Evolutionary conservation across 2,329 filamentous ascomycete species (phyloP).

Genomic region (Fusarium nygamai): DNA sequence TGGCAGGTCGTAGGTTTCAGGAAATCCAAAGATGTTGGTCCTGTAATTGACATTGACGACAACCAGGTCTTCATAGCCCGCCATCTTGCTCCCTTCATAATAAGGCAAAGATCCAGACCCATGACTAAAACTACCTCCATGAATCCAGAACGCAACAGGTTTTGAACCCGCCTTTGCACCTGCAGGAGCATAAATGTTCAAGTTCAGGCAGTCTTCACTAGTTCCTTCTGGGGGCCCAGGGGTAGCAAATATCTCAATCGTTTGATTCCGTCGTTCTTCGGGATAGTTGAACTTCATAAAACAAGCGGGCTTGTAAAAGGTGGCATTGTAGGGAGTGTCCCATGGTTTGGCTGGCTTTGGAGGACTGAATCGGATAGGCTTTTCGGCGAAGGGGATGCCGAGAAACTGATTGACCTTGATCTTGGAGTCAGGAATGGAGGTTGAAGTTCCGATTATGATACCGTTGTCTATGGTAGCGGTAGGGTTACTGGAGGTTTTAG

Average conservation of each 20-base stretch:
- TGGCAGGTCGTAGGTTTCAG: conserved; percentile 41
- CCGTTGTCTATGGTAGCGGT: conserved; percentile 34
- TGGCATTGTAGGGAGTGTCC: conserved; percentile 38
- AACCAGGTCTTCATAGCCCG: conserved; percentile 55
- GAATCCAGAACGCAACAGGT: conserved; percentile 57
- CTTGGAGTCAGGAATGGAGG: conserved; percentile 23
- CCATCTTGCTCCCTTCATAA: conserved; percentile 55
- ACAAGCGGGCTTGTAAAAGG: conserved; percentile 38
- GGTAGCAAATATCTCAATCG: conserved; percentile 36
- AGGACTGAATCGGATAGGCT: conserved; percentile 41
- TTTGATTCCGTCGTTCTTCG: conserved; percentile 14
- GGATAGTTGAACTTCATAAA: conserved; percentile 41
- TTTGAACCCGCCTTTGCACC: conserved; percentile 42
- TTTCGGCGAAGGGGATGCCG: conserved; percentile 45
- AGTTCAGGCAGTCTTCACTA: conserved; percentile 48
- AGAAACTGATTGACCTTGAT: conserved; percentile 42
- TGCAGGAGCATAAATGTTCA: conserved; percentile 47
- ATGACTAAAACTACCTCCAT: conserved; percentile 52
- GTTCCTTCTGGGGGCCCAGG: conserved; percentile 40
- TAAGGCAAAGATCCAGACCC: conserved; percentile 49
- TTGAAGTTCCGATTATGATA: conserved; percentile 25
- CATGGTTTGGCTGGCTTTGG: conserved; percentile 32
- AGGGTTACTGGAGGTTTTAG: not conserved
- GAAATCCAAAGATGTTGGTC: conserved; percentile 55
- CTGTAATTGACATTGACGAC: conserved; percentile 60